Evolutionary conservation across 1,284 basidiomycete species (phyloP), one percentile per base, ranked within the genome.

Genomic region (Moesziomyces aphidis): DNA sequence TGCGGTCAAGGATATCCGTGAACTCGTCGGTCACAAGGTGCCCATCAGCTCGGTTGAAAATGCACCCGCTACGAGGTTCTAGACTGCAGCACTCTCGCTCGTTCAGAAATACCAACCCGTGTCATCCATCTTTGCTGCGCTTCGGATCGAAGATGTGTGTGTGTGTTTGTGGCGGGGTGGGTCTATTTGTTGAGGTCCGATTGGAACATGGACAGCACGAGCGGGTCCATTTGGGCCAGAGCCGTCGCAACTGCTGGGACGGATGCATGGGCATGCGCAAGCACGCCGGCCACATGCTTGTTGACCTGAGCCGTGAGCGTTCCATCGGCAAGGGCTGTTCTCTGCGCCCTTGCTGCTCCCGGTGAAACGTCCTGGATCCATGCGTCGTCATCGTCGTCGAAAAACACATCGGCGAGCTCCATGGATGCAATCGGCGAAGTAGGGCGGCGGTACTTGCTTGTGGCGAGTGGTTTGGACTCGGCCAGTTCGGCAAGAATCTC

Each of bases 11-110:
- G 98, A 99, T 85, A 99, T 99, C 80, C 89, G 97, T 70, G 95
- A 96, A 42, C 88, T 99, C 49, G 93, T 99, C 54, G 97, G 97
- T 15, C 97, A 99, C 88, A 99, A 97, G 87, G 94, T 95, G 22
- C 91, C 93, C 28, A 79, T 84, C 28, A 66, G 66, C 23, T 61
- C 63, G 11, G 81, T 83, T 2, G 80, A 82, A 64, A 69, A 70
- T n/a, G 83, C 83, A 17, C 74, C 82, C 8, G 83, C 83, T 4
- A 82, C 82, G 19, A 72, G 83, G 11, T 84, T 84, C 73, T 80
- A 69, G 50, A 52, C 21, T 17, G 19, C 23, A 24, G 1, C 36
- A 28, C 13, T 13, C 39, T 42, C 39, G 13, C 42, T 46, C 13
- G 23, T 10, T 9, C 44, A 46, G 44, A 23, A 46, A 19, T 19